Evolutionary conservation across 108 stramenopile genomes (phyloP).

Genomic region (Skeletonema potamos): DNA sequence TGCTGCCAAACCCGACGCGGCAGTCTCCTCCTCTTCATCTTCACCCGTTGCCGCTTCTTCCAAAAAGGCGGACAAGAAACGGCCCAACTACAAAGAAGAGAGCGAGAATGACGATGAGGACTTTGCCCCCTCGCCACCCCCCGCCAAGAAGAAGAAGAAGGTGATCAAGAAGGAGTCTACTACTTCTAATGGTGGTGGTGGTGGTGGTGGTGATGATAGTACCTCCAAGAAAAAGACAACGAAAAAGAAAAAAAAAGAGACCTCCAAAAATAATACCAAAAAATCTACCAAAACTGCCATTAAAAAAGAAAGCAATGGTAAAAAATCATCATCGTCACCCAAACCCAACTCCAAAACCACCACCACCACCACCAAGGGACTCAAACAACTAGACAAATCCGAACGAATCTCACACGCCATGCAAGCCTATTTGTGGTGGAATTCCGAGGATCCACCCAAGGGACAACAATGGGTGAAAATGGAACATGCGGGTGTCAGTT

Average conservation of each 20-base stretch:
- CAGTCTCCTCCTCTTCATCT: constrained; percentile 18
- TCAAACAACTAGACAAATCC: constrained; percentile 77
- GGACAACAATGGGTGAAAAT: constrained; percentile 94
- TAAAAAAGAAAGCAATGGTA: constrained; percentile 37
- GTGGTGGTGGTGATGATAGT: too few species aligned
- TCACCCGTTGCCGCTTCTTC: background rate
- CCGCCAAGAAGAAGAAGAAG: background rate
- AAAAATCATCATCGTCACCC: too few species aligned
- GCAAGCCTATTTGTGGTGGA: constrained; percentile 92
- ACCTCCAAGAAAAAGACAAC: constrained; percentile 33
- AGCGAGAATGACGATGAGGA: constrained; percentile 11
- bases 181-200: too few species aligned
- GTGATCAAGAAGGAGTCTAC: background rate
- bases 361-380: constrained; percentile 13
- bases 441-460: constrained; percentile 77
- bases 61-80: background rate
- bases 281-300: constrained; percentile 22
- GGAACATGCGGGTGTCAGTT: constrained; percentile 96
- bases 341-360: too few species aligned
- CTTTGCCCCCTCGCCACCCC: background rate
- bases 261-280: background rate
- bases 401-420: constrained; percentile 86
- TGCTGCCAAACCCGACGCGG: constrained; percentile 7
- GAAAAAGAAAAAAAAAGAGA: background rate
- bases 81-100: constrained; percentile 22